These are phyloP conservation scores for Penicillium sp. DNA, from an alignment of 2,329 filamentous ascomycete genomes.

Conservation along the genomic window DNA sequence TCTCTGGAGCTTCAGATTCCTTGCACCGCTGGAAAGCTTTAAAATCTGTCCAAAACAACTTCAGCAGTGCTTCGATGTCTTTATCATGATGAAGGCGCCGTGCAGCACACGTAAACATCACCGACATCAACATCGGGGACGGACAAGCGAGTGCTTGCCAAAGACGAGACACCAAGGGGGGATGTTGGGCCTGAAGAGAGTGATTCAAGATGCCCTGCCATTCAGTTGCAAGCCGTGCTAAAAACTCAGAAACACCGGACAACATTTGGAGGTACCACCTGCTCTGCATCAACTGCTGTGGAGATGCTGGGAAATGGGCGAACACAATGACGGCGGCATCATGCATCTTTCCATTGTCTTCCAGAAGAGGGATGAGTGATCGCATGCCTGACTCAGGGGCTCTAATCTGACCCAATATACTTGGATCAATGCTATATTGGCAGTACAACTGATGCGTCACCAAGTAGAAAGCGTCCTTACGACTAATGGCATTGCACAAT, in stretches of 20 bases:
- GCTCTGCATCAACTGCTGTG: slow-evolving; percentile 21
- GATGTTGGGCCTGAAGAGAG: not conserved
- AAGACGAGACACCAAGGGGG: not conserved
- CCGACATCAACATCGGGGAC: slow-evolving; percentile 4
- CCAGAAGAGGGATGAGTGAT: not conserved
- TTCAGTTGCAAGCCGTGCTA: slow-evolving; percentile 45
- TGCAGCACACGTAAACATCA: slow-evolving; percentile 4
- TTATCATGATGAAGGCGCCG: not conserved
- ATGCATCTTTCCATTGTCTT: slow-evolving; percentile 5
- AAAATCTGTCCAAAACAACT: slow-evolving; percentile 1
- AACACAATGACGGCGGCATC: not conserved
- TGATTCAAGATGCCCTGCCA: slow-evolving; percentile 31
- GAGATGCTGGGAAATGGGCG: slow-evolving; percentile 42
- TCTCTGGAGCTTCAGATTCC: not conserved
- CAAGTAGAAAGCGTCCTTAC: slow-evolving; percentile 62
- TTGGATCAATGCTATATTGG: slow-evolving; percentile 44
- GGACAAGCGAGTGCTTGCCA: not conserved
- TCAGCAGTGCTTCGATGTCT: not conserved
- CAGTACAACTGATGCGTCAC: slow-evolving; percentile 65
- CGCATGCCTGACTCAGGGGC: not conserved
- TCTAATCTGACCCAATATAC: slow-evolving; percentile 29
- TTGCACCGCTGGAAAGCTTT: not conserved
- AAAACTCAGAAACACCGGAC: slow-evolving; percentile 43
- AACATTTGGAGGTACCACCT: slow-evolving; percentile 33
- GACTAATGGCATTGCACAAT: slow-evolving; percentile 55